Percentiles rank a stretch among this genome's conserved stretches.
phyloP scores from a whole-genome alignment of 2,329 filamentous ascomycete genomes.

The Ophiostoma populinum region DNA sequence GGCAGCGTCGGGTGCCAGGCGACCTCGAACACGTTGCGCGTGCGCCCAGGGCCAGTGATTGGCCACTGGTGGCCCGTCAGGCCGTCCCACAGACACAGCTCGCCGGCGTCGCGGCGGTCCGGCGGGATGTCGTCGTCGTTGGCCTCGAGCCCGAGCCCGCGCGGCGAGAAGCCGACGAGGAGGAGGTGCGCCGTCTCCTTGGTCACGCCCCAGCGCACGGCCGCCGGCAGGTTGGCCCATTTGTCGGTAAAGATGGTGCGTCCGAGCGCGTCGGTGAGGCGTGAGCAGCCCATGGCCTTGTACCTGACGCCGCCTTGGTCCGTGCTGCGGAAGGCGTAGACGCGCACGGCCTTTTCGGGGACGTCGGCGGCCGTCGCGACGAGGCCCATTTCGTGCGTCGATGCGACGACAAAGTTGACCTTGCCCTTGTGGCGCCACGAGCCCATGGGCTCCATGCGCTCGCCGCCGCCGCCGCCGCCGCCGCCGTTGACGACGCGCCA shows the following conservation, averaged over 20 bases:
- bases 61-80: conserved; percentile 24
- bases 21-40: conserved; percentile 47
- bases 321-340: conserved; percentile 30
- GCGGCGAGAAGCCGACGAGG: conserved; percentile 45
- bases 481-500: conserved; percentile 26
- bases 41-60: conserved; percentile 32
- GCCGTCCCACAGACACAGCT: conserved; percentile 43
- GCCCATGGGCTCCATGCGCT: conserved; percentile 25
- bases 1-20: conserved; percentile 40
- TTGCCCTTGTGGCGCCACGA: conserved; percentile 40
- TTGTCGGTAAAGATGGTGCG: conserved; percentile 21
- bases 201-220: conserved; percentile 42
- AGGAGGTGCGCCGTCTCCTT: conserved; percentile 30
- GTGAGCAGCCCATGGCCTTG: conserved; percentile 24
- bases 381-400: conserved; percentile 27
- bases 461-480: conserved; percentile 18
- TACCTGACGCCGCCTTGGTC: conserved; percentile 22
- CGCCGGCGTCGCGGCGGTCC: conserved; percentile 38
- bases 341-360: conserved; percentile 32
- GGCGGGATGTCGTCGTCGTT: conserved; percentile 42
- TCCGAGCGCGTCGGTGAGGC: conserved; percentile 16
- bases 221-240: conserved; percentile 47
- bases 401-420: conserved; percentile 45
- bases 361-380: conserved; percentile 45
- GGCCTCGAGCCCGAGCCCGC: conserved; percentile 24